Base-by-base conservation (phyloP, 1,284 basidiomycete genomes). In the Chiua sp. region DNA sequence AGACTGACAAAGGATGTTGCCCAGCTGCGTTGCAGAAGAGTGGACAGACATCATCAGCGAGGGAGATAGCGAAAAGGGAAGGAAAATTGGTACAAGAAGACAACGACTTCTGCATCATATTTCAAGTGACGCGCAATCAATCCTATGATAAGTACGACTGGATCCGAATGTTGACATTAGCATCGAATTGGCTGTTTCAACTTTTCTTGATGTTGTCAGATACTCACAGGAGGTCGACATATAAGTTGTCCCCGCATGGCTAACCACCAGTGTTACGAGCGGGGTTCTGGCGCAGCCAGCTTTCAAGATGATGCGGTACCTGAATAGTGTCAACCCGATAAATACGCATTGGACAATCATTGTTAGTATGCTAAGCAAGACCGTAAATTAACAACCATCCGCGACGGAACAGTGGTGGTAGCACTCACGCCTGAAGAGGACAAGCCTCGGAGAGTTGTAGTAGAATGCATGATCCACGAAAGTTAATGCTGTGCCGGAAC, bases 211-310 rank as follows among this genome's bases (percentile, higher is more conserved):
- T 23, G 16, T 20, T 13, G 30, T 50, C 4, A 20, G 6, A 35
- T 20, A 56, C 66, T 63, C 30, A 69, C 68, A 35, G 15, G 52
- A 4, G 1, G 42, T 56, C 2, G 51, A 47, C 44, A 12, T 50
- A 52, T 68, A 73, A 2, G 62, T 52, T 16, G 13, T 59, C 23
- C 57, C 52, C 22, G 59, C 30, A 44, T 70, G 68, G 22, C 63
- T 60, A 18, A 73, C 50, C n/a, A 70, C 50, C 12, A 70, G 61
- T 15, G 58, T 64, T n/a, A 67, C 59, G 22, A 73, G 66, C 4
- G 70, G 59, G 1, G 55, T 58, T 32, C 59, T 62, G 0, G 61
- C 56, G 56, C 56, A 60, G 20, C 69, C 61, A 8, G 49, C 51
- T 46, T 47, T 66, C 3, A 39, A 46, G 54, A 57, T 53, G 3